A percentile compares a stretch with the other conserved stretches of the same genome.
phyloP scores from a whole-genome alignment of 257 asterid species.

The Nicotiana sylvestris region DNA sequence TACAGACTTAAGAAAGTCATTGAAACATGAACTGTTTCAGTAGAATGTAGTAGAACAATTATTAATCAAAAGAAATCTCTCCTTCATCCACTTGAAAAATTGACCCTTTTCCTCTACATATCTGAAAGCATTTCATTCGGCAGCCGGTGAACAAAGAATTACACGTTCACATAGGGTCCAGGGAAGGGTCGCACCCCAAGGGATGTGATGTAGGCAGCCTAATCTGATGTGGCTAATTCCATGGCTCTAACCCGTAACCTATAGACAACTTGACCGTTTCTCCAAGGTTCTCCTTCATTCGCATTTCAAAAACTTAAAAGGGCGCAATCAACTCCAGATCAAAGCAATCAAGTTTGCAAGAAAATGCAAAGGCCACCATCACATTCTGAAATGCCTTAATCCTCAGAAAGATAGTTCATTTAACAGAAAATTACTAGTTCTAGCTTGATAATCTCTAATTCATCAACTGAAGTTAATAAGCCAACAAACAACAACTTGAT shows the following conservation, averaged over 20 bases:
- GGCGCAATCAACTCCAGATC: constrained; percentile 22
- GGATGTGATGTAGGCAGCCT: too few species aligned
- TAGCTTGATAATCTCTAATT: constrained; percentile 11
- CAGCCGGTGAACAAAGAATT: too few species aligned
- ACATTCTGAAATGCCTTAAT: constrained; percentile 17
- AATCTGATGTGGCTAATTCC: too few species aligned
- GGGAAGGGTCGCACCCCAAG: too few species aligned
- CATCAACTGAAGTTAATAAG: constrained; percentile 22
- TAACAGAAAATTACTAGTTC: background rate
- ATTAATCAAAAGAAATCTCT: constrained; percentile 4
- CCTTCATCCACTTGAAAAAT: constrained; percentile 18
- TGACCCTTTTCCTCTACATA: background rate
- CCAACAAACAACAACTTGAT: constrained; percentile 16
- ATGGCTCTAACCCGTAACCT: too few species aligned
- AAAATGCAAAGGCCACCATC: constrained; percentile 5
- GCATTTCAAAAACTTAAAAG: constrained; percentile 9
- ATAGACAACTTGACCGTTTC: too few species aligned
- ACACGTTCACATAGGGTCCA: too few species aligned
- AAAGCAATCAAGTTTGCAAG: background rate
- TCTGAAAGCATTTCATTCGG: too few species aligned
- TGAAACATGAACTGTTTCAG: constrained; percentile 16
- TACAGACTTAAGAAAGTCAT: constrained; percentile 25
- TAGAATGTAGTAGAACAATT: constrained; percentile 20
- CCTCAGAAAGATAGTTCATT: background rate
- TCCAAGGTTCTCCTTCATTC: constrained; percentile 4